Base-by-base conservation (phyloP, 495 filamentous ascomycete species). In the Cenococcum geophilum region DNA sequence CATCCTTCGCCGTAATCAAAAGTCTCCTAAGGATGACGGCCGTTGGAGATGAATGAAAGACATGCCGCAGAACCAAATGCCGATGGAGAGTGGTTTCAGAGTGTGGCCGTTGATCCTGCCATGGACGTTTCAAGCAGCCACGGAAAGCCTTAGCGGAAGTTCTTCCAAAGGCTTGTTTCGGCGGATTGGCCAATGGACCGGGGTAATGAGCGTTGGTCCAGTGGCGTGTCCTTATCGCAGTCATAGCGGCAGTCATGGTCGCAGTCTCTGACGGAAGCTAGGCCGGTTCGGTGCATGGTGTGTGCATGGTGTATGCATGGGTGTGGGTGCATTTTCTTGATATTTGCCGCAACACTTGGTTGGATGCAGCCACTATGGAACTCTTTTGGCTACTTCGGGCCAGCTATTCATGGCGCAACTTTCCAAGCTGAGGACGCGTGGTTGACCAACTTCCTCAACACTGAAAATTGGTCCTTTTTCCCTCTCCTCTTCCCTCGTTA, bases 151-250 rank as follows among this genome's bases (percentile, higher is more conserved):
- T 40, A 14, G 40, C 40, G 12, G 40, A 45, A 45, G 11, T 45
- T 45, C 14, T 45, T 45, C 14, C 4, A 45, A 52, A 52, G 49
- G 49, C 49, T 52, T 52, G 49, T 25, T 52, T 16, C n/a, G 18
- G 20, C 5, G 20, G 16, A 52, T 52, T 52, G 49, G 49, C 49
- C 49, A 52, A 32, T 51, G 21, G 23, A 52, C 14, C 23, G 49
- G 21, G 1, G 49, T n/a, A n/a, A n/a, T n/a, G n/a, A n/a, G 16
- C 25, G 49, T 16, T 14, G 21, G 49, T 18, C 49, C 21, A 52
- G 49, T 52, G 49, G 25, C 49, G 18, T 21, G 27, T 51, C 4
- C 18, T 23, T 52, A 23, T 32, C 21, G 49, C 49, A 52, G n/a
- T 12, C n/a, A 11, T 10, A 10, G 18, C 23, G 11, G 18, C 21